phyloP scores from a whole-genome alignment of 2,329 filamentous ascomycete species.

The Berkeleyomyces rouxiae region DNA sequence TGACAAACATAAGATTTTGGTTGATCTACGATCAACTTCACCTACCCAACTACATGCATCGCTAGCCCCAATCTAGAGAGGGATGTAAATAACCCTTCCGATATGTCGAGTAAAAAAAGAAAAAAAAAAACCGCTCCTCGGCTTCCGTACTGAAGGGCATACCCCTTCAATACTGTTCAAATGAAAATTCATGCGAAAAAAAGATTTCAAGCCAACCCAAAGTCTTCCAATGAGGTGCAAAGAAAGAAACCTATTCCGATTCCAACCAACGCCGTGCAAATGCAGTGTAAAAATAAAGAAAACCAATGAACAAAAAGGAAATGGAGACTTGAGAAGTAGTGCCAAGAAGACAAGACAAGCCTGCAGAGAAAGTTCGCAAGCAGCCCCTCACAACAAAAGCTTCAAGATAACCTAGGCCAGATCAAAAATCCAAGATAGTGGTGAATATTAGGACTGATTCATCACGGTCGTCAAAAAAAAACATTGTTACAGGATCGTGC shows the following conservation, averaged over 20 bases:
- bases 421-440: neutral
- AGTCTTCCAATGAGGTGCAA: neutral
- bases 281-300: conserved; percentile 9
- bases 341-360: neutral
- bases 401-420: neutral
- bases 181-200: neutral
- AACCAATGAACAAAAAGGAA: conserved; percentile 14
- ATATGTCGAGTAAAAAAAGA: too few species aligned
- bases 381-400: neutral
- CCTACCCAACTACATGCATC: too few species aligned
- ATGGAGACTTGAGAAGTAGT: neutral
- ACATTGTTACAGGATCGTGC: conserved; percentile 2
- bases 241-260: neutral
- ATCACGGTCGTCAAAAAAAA: conserved; percentile 11
- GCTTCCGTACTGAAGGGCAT: neutral
- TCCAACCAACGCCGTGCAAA: conserved; percentile 10
- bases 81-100: too few species aligned
- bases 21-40: too few species aligned
- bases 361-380: neutral
- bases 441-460: neutral
- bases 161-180: neutral
- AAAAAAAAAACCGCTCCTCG: neutral
- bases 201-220: neutral
- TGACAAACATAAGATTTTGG: too few species aligned
- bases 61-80: too few species aligned